Evolutionary conservation across 345 rosid genomes (phyloP), one percentile per base, ranked within the genome.

Genomic region (Angophora floribunda): DNA sequence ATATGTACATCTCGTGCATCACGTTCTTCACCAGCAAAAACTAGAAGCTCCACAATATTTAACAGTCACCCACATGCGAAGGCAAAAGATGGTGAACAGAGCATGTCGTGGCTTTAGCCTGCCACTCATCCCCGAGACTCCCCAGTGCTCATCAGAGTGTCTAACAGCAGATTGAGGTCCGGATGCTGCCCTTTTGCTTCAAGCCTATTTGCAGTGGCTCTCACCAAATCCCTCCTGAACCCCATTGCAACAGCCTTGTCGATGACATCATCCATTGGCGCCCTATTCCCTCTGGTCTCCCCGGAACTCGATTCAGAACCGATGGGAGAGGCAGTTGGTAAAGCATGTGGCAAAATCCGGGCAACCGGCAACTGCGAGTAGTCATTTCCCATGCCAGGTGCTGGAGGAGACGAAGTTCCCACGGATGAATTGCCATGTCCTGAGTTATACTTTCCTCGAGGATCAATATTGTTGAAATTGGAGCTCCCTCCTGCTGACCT

Each of bases 221-320:
- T 91, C 87, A 95, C 95, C 88, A 91, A 53, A 90, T 95, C 97
- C 87, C 97, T 94, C 50, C 92, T 91, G 86, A 95, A 95, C 65
- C 97, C 97, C 97, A 95, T 93, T 28, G 91, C 91, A n/a, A 91
- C 95, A 51, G 94, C 95, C 88, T 88, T 89, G 90, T 95, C 95
- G 65, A 94, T 87, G 87, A 91, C 91, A 87, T 92, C 94, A 52
- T 94, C 94, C 78, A 85, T 86, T 1, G 87, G 92, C 16, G 85
- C 90, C 70, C 88, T 90, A 86, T 86, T 92, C 87, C 88, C 87
- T 75, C 28, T 41, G 67, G 59, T 89, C 52, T 89, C 91, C 65
- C 87, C 44, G 28, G 91, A 61, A 75, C 86, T 70, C 10, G 92
- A 90, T 85, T 85, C 92, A 79, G 57, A 44, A 70, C 91, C 94